phyloP scores from a whole-genome alignment of 169 alveolate species.

The Cyclospora cayetanensis region DNA sequence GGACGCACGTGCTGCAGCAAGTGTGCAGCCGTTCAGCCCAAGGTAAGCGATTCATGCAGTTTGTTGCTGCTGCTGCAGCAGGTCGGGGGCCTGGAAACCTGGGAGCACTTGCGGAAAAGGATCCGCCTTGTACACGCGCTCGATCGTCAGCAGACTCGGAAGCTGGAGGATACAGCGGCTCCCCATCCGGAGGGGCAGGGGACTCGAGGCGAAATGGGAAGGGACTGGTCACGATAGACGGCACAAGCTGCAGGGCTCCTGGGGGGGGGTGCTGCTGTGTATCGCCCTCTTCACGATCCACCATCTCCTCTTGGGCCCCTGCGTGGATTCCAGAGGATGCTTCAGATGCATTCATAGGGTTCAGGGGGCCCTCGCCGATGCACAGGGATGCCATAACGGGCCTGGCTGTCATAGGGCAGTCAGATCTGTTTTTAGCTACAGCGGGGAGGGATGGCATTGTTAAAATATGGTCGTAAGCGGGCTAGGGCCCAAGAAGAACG shows the following conservation, averaged over 20 bases:
- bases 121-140: no score
- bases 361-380: slow-evolving; percentile 23
- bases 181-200: not conserved
- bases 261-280: slow-evolving; percentile 40
- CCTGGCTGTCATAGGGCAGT: not conserved
- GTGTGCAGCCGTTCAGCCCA: slow-evolving; percentile 32
- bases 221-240: not conserved
- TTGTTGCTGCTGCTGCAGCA: not conserved
- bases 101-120: no score
- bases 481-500: no score
- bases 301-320: slow-evolving; percentile 16
- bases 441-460: slow-evolving; percentile 71
- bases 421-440: slow-evolving; percentile 13
- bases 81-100: no score
- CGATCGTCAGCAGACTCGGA: not conserved
- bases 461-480: slow-evolving; percentile 21
- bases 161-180: not conserved
- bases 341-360: not conserved
- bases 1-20: slow-evolving; percentile 3
- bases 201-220: not conserved
- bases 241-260: not conserved
- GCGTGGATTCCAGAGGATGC: not conserved
- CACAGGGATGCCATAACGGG: slow-evolving; percentile 66
- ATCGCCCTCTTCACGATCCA: not conserved
- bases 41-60: not conserved